phyloP scores from a whole-genome alignment of 148 eudicot genomes.

The Arbutus unedo region DNA sequence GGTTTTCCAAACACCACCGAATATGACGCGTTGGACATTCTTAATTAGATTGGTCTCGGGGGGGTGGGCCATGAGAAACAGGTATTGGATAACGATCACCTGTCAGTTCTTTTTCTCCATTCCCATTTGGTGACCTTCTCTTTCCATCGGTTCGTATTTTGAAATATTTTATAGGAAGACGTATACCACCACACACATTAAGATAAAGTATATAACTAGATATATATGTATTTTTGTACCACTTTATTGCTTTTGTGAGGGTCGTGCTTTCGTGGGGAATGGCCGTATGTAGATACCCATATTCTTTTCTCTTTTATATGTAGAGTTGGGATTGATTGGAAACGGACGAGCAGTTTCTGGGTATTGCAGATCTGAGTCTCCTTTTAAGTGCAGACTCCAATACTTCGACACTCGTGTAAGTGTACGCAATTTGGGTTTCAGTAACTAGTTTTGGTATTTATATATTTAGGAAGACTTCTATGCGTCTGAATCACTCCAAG shows the following conservation, averaged over 20 bases:
- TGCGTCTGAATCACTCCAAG: background rate
- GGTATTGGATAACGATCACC: slow-evolving; percentile 13
- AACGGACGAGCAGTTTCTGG: slow-evolving; percentile 8
- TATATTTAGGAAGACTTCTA: background rate
- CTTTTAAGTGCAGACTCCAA: background rate
- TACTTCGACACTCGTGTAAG: slow-evolving; percentile 2
- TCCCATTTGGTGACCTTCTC: slow-evolving; percentile 12
- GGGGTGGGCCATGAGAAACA: background rate
- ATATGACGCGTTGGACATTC: slow-evolving; percentile 1
- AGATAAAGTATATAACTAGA: too few relatives aligned
- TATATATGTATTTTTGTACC: too few relatives aligned
- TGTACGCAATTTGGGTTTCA: background rate
- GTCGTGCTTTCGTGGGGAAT: slow-evolving; percentile 11
- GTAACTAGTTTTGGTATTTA: background rate
- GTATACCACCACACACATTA: background rate
- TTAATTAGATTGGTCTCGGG: background rate
- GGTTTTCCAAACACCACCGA: background rate
- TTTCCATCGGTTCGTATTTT: slow-evolving; percentile 7
- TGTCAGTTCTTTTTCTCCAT: slow-evolving; percentile 13
- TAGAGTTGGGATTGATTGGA: slow-evolving; percentile 16
- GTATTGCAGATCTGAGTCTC: slow-evolving; percentile 15
- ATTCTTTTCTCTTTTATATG: background rate
- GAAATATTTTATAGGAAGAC: background rate
- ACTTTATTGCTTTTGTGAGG: background rate
- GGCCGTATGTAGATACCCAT: background rate